Conservation (phyloP, 2,329 filamentous ascomycete genomes). For the Alternaria sp. region DNA sequence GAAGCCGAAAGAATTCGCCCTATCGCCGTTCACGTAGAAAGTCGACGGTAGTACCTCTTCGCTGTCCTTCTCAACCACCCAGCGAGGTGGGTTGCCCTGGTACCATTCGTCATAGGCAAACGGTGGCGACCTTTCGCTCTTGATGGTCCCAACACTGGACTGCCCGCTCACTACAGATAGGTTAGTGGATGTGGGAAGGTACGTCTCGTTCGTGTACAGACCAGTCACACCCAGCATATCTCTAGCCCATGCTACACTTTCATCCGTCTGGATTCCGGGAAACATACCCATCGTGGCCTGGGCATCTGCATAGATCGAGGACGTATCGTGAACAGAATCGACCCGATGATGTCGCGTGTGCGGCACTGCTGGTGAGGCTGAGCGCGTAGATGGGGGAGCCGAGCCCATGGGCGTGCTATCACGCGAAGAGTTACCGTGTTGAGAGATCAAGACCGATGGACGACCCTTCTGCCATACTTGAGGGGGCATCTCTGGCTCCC, state of each 20-base stretch:
- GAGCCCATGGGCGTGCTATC: conserved; percentile 25
- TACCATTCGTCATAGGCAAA: not conserved
- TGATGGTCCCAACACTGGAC: not conserved
- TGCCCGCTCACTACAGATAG: not conserved
- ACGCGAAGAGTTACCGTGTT: not conserved
- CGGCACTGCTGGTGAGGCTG: not conserved
- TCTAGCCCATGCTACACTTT: too few species aligned
- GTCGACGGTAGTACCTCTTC: not conserved
- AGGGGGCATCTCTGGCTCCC: conserved; percentile 15
- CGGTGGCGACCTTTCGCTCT: too few species aligned
- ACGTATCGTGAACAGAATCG: not conserved
- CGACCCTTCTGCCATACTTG: conserved; percentile 20
- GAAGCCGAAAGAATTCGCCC: not conserved
- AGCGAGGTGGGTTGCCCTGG: not conserved
- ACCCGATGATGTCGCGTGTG: not conserved
- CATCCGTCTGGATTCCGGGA: not conserved
- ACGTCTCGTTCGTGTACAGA: not conserved
- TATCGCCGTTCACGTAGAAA: not conserved
- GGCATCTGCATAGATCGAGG: not conserved
- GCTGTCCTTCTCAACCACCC: not conserved
- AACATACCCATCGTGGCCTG: not conserved
- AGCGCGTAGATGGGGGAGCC: not conserved
- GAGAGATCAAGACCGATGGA: conserved; percentile 12
- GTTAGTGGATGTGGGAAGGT: not conserved
- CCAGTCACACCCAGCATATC: not conserved